A percentile compares a stretch with the other conserved stretches of the same genome.
These are phyloP conservation scores for Pseudocercospora pini-densiflorae DNA, from an alignment of 2,329 filamentous ascomycete species.

Conservation along the genomic window DNA sequence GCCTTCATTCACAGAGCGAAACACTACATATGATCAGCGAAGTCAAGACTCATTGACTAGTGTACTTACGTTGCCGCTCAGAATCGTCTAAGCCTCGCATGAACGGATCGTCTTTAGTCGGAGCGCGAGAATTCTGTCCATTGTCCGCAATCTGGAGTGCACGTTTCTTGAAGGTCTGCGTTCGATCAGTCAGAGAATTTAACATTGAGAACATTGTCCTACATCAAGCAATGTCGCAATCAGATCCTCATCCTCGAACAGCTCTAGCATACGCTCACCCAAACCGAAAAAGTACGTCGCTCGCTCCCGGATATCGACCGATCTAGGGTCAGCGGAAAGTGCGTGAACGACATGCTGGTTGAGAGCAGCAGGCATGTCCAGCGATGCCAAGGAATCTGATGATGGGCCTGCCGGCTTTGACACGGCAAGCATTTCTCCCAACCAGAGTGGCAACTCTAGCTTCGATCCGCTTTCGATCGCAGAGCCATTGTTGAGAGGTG, in stretches of 20 bases:
- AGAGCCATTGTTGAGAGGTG: conserved; percentile 76
- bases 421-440: conserved; percentile 89
- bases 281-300: conserved; percentile 88
- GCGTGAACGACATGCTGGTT: conserved; percentile 83
- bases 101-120: conserved; percentile 68
- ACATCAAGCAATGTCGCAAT: conserved; percentile 61
- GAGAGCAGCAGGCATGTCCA: conserved; percentile 80
- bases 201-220: conserved; percentile 16
- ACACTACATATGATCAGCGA: conserved; percentile 42
- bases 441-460: conserved; percentile 87
- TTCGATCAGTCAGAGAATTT: neutral
- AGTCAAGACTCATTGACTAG: neutral
- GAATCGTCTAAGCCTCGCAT: conserved; percentile 86
- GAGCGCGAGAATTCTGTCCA: conserved; percentile 74
- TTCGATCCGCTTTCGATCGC: conserved; percentile 79
- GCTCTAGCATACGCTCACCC: conserved; percentile 80
- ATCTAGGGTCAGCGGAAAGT: conserved; percentile 84
- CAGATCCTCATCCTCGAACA: conserved; percentile 89
- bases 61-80: conserved; percentile 63
- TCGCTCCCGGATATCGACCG: conserved; percentile 81
- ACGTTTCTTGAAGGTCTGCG: conserved; percentile 76
- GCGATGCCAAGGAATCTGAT: conserved; percentile 67
- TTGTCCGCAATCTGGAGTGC: conserved; percentile 85
- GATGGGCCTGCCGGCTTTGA: conserved; percentile 46
- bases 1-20: conserved; percentile 54